Evolutionary conservation across 1,284 basidiomycete genomes (phyloP), one percentile per base, ranked within the genome.

Genomic region (Ganoderma sinense): DNA sequence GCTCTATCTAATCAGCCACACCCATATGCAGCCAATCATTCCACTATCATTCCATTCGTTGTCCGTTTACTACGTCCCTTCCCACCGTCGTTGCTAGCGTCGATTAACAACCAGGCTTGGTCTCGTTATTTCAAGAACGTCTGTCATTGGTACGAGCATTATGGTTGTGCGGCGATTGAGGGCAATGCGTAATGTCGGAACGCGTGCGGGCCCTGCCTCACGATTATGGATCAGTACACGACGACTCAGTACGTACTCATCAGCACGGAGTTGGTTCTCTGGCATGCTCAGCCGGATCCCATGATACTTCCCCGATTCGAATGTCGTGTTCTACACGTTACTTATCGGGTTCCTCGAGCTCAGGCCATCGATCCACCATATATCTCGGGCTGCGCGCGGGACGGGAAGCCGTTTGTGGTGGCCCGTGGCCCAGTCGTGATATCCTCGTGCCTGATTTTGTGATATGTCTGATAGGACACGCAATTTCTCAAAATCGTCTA

Each of bases 1-100:
- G 72, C 53, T 14, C 59, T 71, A 73, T 73, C 72, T 71, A 66
- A 71, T 73, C 70, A 26, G 33, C 31, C 48, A 61, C 40, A 62
- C 48, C 11, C 62, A 23, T 23, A 41, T 36, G 26, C 53, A 16
- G 53, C 26, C 55, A 56, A 56, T n/a, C 55, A 33, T 8, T 33
- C 31, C n/a, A n/a, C n/a, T n/a, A n/a, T n/a, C n/a, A n/a, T n/a
- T n/a, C n/a, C 26, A 13, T 55, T 55, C 53, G 53, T 13, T 3
- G 13, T 56, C 23, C 31, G 29, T 29, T 55, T 55, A n/a, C n/a
- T n/a, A 29, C 55, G 7, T 16, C 41, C 64, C 63, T 64, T 65
- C 66, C 40, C 45, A 18, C 58, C 43, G 36, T 41, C 29, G 26
- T 36, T 18, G 39, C 36, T 43, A 64, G 40, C 7, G 55, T 26